These are phyloP conservation scores for Clonostachys chloroleuca DNA, from an alignment of 2,329 filamentous ascomycete genomes.

Conservation along the genomic window DNA sequence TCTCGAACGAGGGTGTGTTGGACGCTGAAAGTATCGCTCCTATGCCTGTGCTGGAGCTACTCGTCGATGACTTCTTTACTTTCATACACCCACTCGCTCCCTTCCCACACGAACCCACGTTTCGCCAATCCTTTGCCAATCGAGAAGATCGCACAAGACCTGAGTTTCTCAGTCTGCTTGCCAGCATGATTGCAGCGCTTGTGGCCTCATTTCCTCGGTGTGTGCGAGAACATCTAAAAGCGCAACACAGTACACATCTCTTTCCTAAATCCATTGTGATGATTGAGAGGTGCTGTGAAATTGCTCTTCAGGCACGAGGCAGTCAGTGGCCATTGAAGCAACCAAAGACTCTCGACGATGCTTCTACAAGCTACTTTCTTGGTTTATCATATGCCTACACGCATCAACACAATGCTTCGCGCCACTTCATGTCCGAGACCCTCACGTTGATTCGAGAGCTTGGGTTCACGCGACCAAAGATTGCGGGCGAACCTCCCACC, in stretches of 20 bases:
- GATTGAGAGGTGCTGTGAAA: constrained; percentile 65
- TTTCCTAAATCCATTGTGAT: constrained; percentile 67
- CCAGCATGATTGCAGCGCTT: constrained; percentile 70
- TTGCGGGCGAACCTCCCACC: constrained; percentile 25
- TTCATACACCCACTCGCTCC: constrained; percentile 75
- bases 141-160: constrained; percentile 63
- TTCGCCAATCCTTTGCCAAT: constrained; percentile 62
- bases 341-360: constrained; percentile 44
- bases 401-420: constrained; percentile 61
- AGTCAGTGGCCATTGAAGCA: constrained; percentile 42
- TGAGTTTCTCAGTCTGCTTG: constrained; percentile 65
- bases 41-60: constrained; percentile 59
- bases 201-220: constrained; percentile 74
- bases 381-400: constrained; percentile 64
- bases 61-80: constrained; percentile 80
- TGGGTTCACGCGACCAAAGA: constrained; percentile 56
- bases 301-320: constrained; percentile 65
- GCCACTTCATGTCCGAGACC: constrained; percentile 69
- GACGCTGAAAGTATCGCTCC: constrained; percentile 69
- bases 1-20: constrained; percentile 25
- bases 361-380: constrained; percentile 73
- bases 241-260: constrained; percentile 56
- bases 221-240: constrained; percentile 64
- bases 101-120: constrained; percentile 76
- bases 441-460: constrained; percentile 65